Conservation (phyloP, 192 early-diverging fungal genomes). For the Dispira simplex region DNA sequence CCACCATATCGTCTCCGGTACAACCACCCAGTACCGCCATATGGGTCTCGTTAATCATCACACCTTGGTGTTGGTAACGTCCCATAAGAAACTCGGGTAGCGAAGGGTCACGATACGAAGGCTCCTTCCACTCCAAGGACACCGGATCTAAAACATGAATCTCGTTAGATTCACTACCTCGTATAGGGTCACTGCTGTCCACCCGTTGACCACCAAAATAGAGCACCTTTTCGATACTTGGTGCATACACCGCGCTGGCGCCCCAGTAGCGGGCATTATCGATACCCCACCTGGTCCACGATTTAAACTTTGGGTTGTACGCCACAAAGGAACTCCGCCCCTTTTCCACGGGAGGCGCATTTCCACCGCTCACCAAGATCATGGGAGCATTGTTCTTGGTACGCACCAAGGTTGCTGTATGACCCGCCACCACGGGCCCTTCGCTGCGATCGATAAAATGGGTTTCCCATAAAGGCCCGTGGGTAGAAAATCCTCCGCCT, state of each 20-base stretch:
- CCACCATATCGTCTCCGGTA: slow-evolving; percentile 14
- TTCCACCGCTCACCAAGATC: slow-evolving; percentile 25
- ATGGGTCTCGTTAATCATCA: slow-evolving; percentile 13
- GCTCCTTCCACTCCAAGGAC: background rate
- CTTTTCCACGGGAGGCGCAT: slow-evolving; percentile 13
- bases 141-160: slow-evolving; percentile 1
- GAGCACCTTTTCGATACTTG: background rate
- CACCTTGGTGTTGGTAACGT: slow-evolving; percentile 22
- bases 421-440: slow-evolving; percentile 13
- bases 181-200: background rate
- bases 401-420: slow-evolving; percentile 20
- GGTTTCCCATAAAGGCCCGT: background rate
- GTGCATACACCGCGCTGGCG: slow-evolving; percentile 6
- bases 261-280: slow-evolving; percentile 2
- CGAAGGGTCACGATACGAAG: slow-evolving; percentile 8
- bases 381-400: slow-evolving; percentile 13
- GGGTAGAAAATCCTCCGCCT: slow-evolving; percentile 2
- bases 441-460: slow-evolving; percentile 3
- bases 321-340: slow-evolving; percentile 4
- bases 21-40: slow-evolving; percentile 31
- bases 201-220: slow-evolving; percentile 7
- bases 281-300: slow-evolving; percentile 9
- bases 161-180: background rate
- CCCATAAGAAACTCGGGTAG: slow-evolving; percentile 17
- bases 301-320: background rate